phyloP scores from a whole-genome alignment of 2,329 filamentous ascomycete genomes.

The Colletotrichum filicis region DNA sequence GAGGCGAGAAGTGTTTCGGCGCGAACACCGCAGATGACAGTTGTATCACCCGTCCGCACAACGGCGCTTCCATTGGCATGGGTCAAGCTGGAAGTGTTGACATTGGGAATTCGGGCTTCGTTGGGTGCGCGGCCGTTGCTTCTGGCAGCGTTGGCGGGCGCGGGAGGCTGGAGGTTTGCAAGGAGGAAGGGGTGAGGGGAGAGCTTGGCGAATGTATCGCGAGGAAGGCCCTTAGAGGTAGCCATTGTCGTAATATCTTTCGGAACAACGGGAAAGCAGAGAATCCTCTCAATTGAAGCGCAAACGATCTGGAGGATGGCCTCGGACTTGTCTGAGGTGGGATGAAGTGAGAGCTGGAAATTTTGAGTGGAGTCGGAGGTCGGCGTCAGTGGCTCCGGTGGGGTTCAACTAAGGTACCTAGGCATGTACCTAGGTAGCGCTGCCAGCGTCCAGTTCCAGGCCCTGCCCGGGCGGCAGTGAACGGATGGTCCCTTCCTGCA shows the following conservation, averaged over 20 bases:
- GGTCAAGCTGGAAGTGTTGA: conserved; percentile 86
- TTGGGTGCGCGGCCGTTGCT: conserved; percentile 82
- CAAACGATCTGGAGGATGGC: not conserved
- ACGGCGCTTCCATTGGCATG: conserved; percentile 93
- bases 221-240: conserved; percentile 56
- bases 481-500: too few relatives aligned
- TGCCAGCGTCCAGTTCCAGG: too few relatives aligned
- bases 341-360: conserved; percentile 29
- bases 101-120: conserved; percentile 76
- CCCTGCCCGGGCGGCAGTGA: too few relatives aligned
- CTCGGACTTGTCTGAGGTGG: not conserved
- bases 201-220: conserved; percentile 87
- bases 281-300: not conserved
- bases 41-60: conserved; percentile 88
- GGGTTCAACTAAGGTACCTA: not conserved
- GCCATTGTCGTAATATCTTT: conserved; percentile 41
- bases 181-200: conserved; percentile 91
- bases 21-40: conserved; percentile 92
- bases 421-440: too few relatives aligned
- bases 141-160: conserved; percentile 64
- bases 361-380: conserved; percentile 30
- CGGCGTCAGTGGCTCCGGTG: conserved; percentile 28
- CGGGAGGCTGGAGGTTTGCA: conserved; percentile 79
- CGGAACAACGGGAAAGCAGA: not conserved
- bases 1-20: conserved; percentile 83